Evolutionary conservation across 129 eudicot genomes (phyloP).

Genomic region (Apium graveolens): DNA sequence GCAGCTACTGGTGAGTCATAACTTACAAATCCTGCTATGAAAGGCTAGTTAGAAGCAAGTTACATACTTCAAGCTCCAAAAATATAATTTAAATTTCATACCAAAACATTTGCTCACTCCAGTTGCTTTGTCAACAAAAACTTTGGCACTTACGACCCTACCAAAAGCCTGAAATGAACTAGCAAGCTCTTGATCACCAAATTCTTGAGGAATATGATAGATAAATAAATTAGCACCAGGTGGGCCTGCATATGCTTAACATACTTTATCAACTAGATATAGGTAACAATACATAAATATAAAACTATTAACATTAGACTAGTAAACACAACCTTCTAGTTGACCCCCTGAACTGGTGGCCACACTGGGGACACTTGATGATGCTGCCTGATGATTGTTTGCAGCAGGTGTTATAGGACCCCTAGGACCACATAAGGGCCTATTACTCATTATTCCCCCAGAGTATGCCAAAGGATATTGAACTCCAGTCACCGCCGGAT

Average conservation of each 20-base stretch:
- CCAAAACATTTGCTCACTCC: slow-evolving; percentile 96
- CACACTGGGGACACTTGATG: slow-evolving; percentile 68
- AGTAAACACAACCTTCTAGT: slow-evolving; percentile 52
- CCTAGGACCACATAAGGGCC: slow-evolving; percentile 65
- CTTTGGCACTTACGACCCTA: slow-evolving; percentile 85
- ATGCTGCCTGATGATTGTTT: slow-evolving; percentile 55
- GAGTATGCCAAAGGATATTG: slow-evolving; percentile 71
- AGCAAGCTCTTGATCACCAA: slow-evolving; percentile 87
- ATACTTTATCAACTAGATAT: background rate
- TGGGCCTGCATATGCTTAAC: slow-evolving; percentile 51
- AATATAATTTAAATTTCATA: slow-evolving; percentile 18
- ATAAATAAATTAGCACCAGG: slow-evolving; percentile 90
- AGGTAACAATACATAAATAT: background rate
- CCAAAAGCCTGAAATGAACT: slow-evolving; percentile 71
- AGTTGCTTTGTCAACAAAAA: slow-evolving; percentile 81
- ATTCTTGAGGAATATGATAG: slow-evolving; percentile 96
- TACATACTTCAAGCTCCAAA: background rate
- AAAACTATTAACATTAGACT: background rate
- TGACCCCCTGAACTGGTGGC: slow-evolving; percentile 60
- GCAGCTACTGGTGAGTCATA: slow-evolving; percentile 91
- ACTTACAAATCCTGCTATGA: slow-evolving; percentile 78
- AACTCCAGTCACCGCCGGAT: slow-evolving; percentile 53
- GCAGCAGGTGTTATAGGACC: slow-evolving; percentile 54
- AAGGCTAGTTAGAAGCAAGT: slow-evolving; percentile 14
- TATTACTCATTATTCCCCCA: slow-evolving; percentile 54